These are phyloP conservation scores for Penicillium flavigenum DNA, from an alignment of 495 filamentous ascomycete genomes.

Conservation along the genomic window DNA sequence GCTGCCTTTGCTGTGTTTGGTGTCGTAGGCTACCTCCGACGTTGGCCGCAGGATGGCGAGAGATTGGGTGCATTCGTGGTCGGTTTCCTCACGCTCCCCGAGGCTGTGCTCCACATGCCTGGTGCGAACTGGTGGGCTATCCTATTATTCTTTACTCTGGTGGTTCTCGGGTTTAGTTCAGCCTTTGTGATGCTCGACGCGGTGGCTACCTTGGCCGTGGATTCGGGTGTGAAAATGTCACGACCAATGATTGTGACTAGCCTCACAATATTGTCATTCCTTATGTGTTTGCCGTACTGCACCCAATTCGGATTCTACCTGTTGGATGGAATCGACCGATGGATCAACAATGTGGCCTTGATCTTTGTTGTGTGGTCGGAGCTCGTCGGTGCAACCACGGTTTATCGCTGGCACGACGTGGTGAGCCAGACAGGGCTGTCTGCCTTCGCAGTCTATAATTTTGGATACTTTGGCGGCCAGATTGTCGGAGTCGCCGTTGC, in stretches of 20 bases:
- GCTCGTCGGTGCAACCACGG: conserved; percentile 25
- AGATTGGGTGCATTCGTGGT: conserved; percentile 38
- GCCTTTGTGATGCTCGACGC: conserved; percentile 33
- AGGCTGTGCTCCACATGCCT: conserved; percentile 40
- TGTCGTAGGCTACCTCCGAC: conserved; percentile 37
- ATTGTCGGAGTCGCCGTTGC: conserved; percentile 34
- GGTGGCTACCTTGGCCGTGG: conserved; percentile 24
- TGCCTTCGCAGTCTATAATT: conserved; percentile 34
- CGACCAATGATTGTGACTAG: conserved; percentile 26
- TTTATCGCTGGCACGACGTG: conserved; percentile 33
- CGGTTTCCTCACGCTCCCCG: conserved; percentile 41
- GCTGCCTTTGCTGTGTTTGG: conserved; percentile 45
- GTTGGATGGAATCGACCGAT: conserved; percentile 28
- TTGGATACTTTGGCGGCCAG: conserved; percentile 38
- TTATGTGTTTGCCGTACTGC: conserved; percentile 30
- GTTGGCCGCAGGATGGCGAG: conserved; percentile 31
- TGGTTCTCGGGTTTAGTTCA: conserved; percentile 28
- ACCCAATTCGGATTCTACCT: conserved; percentile 30
- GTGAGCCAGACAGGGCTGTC: conserved; percentile 29
- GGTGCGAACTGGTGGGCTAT: conserved; percentile 42
- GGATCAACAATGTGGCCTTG: conserved; percentile 29
- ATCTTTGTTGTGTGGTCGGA: conserved; percentile 33
- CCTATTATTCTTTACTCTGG: conserved; percentile 39
- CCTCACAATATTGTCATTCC: conserved; percentile 27
- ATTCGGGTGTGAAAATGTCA: conserved; percentile 23